phyloP scores from a whole-genome alignment of 331 rosid genomes.

The Pyrus hybrid region DNA sequence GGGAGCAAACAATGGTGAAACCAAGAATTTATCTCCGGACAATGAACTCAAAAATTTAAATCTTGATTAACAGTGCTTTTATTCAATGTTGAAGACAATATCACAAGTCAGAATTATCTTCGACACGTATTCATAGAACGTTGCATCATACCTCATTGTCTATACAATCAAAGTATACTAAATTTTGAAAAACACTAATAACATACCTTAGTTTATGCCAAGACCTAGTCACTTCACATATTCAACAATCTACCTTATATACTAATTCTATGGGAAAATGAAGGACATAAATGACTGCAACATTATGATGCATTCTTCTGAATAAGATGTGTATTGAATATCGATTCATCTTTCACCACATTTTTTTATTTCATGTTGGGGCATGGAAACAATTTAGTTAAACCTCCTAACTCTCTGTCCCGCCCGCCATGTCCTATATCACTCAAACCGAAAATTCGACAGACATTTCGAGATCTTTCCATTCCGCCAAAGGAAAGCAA shows the following conservation, averaged over 20 bases:
- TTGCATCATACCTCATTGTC: background rate
- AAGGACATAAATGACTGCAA: too few relatives aligned
- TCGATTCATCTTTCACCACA: too few relatives aligned
- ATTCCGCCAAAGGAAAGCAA: background rate
- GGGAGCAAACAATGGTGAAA: background rate
- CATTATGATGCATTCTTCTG: too few relatives aligned
- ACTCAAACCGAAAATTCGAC: background rate
- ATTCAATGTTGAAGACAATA: background rate
- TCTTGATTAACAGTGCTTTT: background rate
- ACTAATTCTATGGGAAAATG: too few relatives aligned
- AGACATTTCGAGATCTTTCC: background rate
- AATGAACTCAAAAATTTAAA: background rate
- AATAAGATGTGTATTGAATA: too few relatives aligned
- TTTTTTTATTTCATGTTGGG: too few relatives aligned
- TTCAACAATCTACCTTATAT: too few relatives aligned
- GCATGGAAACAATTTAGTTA: too few relatives aligned
- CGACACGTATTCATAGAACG: background rate
- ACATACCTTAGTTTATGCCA: too few relatives aligned
- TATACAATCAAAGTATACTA: background rate
- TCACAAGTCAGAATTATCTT: background rate
- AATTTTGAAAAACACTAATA: background rate
- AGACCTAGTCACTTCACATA: too few relatives aligned
- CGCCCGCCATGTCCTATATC: background rate
- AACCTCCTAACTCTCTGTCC: background rate
- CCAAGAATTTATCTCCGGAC: background rate